Evolutionary conservation across 495 filamentous ascomycete genomes (phyloP).

Genomic region (Filosporella fistucella): DNA sequence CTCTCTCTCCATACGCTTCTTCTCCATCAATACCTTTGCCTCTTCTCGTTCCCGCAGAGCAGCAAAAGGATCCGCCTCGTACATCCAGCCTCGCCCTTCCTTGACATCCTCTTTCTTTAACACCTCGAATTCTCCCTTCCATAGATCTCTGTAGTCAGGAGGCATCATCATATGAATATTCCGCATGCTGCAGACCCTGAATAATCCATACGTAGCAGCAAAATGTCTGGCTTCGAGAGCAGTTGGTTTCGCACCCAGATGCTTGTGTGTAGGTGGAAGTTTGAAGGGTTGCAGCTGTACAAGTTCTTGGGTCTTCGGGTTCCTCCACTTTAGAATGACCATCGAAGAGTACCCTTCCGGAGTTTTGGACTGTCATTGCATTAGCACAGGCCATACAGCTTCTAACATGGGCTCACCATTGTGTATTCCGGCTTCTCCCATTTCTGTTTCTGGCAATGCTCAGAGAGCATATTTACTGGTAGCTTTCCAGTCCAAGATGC

Average conservation of each 20-base stretch:
- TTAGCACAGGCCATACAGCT: not conserved
- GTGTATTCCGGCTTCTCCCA: conserved; percentile 94
- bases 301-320: conserved; percentile 77
- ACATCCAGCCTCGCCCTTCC: conserved; percentile 82
- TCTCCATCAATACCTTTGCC: conserved; percentile 63
- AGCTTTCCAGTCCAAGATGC: conserved; percentile 97
- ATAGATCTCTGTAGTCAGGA: conserved; percentile 79
- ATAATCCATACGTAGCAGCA: conserved; percentile 84
- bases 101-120: conserved; percentile 73
- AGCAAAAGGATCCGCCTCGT: conserved; percentile 90
- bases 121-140: conserved; percentile 79
- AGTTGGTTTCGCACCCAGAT: conserved; percentile 64
- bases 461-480: conserved; percentile 85
- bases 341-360: conserved; percentile 67
- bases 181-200: conserved; percentile 87
- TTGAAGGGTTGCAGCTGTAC: conserved; percentile 73
- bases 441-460: conserved; percentile 91
- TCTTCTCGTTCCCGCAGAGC: conserved; percentile 74
- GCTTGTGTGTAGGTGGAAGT: conserved; percentile 66
- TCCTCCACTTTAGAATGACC: conserved; percentile 71
- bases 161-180: conserved; percentile 93
- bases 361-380: conserved; percentile 20
- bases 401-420: conserved; percentile 44
- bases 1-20: conserved; percentile 60
- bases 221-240: conserved; percentile 89